Evolutionary conservation across 2,329 filamentous ascomycete species (phyloP), one percentile per base, ranked within the genome.

Genomic region (Fusarium pseudonygamai): DNA sequence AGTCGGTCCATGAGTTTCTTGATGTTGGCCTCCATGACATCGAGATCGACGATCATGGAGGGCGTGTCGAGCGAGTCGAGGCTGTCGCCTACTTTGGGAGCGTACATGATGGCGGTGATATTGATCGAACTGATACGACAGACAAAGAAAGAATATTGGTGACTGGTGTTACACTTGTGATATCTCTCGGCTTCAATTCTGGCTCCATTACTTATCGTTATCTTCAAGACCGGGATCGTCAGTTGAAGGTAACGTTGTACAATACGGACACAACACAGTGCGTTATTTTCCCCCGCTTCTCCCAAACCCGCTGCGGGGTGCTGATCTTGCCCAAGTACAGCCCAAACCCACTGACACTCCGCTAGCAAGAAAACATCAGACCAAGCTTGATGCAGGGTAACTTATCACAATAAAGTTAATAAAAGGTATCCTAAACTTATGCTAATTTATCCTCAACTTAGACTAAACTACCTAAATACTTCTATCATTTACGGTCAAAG

Each of bases 11-110:
- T 83, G 16, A 88, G 81, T 39, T 84, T 86, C 16, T 79, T 69
- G 70, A 88, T 85, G 77, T 88, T 88, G 71, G 79, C 71, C 65
- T 88, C 85, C 84, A 88, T 87, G 8, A 86, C 77, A 63, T 85
- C 83, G 15, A 88, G 82, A 58, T 88, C 84, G 50, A 88, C 87
- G 49, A 89, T 83, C 86, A 89, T 88, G 59, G 86, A 88, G 2
- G 87, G 87, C 0, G 87, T 89, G 74, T 89, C 87, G 47, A 89
- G 85, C 26, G 55, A 49, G 10, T 67, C 39, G 26, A 75, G 30
- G 30, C 69, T 55, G 11, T 65, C 59, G 43, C 71, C 52, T n/a
- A 69, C 42, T 24, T 60, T 62, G 18, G 60, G 70, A 10, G 55
- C 43, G 18, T 62, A 71, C 65, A 68, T 68, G 30, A 39, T 47